These are phyloP conservation scores for Psophocarpus tetragonolobus DNA, from an alignment of 306 rosid genomes.

Conservation along the genomic window DNA sequence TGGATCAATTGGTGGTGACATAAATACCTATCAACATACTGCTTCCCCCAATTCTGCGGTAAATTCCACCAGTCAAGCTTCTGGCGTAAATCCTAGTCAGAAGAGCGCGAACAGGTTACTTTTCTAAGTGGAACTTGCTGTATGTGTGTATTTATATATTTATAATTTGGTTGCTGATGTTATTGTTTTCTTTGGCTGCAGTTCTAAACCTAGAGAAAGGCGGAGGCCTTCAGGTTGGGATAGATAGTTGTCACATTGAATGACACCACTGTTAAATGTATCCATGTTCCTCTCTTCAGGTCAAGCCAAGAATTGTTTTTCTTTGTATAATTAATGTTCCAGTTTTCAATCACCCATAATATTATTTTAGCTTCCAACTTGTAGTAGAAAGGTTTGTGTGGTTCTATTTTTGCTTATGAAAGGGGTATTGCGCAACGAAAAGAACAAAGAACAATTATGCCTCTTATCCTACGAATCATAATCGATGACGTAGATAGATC, in stretches of 20 bases:
- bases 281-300: conserved; percentile 30
- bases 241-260: conserved; percentile 45
- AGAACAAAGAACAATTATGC: neutral
- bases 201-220: conserved; percentile 79
- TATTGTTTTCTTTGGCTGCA: conserved; percentile 46
- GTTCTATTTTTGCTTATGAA: neutral
- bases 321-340: conserved; percentile 43
- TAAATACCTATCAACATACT: conserved; percentile 39
- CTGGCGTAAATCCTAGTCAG: conserved; percentile 52
- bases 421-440: neutral
- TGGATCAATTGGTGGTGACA: conserved; percentile 84
- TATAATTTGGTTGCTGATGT: conserved; percentile 41
- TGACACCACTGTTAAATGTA: conserved; percentile 13
- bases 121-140: conserved; percentile 6
- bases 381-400: conserved; percentile 5
- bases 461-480: neutral
- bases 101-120: conserved; percentile 64
- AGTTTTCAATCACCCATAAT: conserved; percentile 16
- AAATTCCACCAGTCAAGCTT: conserved; percentile 46
- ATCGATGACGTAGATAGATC: neutral
- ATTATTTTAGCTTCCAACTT: conserved; percentile 8
- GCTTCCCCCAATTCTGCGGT: conserved; percentile 41
- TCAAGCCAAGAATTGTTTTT: conserved; percentile 34
- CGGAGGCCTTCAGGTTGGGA: conserved; percentile 95
- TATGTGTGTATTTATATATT: neutral